A percentile compares a stretch with the other conserved stretches of the same genome.
These are phyloP conservation scores for Apophysomyces trapeziformis DNA, from an alignment of 371 early-diverging fungal genomes.

Conservation along the genomic window DNA sequence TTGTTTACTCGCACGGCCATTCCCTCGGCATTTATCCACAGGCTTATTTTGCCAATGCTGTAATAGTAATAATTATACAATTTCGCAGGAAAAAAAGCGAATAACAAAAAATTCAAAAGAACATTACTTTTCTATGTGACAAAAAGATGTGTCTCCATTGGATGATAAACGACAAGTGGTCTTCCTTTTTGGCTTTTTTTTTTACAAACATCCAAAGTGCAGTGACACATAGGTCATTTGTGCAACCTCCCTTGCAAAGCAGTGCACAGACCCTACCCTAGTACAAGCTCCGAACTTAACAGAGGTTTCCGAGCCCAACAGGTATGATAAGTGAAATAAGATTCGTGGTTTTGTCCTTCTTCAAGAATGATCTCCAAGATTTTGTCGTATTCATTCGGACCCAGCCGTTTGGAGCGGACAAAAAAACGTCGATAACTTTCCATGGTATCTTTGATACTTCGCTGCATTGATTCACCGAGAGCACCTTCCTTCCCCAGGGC, in stretches of 20 bases:
- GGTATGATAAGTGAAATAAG: neutral
- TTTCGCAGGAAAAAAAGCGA: too few relatives aligned
- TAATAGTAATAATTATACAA: too few relatives aligned
- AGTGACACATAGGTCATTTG: neutral
- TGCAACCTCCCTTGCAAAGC: neutral
- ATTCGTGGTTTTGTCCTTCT: neutral
- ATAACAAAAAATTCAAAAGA: too few relatives aligned
- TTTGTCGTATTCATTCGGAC: neutral
- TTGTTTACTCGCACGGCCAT: too few relatives aligned
- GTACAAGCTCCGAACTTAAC: conserved; percentile 3
- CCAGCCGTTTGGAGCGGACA: conserved; percentile 1
- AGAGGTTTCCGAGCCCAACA: conserved; percentile 3
- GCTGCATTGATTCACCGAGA: conserved; percentile 1
- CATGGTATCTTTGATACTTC: conserved; percentile 3
- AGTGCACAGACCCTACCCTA: neutral
- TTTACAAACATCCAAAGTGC: too few relatives aligned
- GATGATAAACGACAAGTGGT: too few relatives aligned
- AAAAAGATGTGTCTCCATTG: too few relatives aligned
- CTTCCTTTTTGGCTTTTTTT: too few relatives aligned
- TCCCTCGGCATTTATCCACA: too few relatives aligned
- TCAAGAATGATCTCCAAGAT: neutral
- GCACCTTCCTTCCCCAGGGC: neutral
- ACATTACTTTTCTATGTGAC: too few relatives aligned
- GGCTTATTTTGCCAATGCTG: too few relatives aligned
- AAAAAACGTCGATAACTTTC: conserved; percentile 1